A percentile compares a stretch with the other conserved stretches of the same genome.
These are phyloP conservation scores for Didymella glomerata DNA, from an alignment of 2,329 filamentous ascomycete species.

Conservation along the genomic window DNA sequence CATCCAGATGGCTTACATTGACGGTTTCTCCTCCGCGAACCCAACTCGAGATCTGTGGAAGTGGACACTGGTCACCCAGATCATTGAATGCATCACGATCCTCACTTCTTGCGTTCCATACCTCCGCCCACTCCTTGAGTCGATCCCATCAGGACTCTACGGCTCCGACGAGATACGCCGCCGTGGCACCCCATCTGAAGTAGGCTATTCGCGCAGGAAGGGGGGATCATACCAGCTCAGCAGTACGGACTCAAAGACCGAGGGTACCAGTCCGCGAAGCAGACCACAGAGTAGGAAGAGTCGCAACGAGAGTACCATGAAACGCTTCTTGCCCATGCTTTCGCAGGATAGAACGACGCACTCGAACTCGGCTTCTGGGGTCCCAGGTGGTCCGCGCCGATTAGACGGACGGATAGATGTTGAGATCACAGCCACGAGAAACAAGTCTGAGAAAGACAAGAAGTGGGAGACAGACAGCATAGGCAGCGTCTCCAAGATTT, in stretches of 20 bases:
- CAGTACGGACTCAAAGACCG: conserved; percentile 25
- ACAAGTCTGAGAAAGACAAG: conserved; percentile 27
- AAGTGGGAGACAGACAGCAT: conserved; percentile 48
- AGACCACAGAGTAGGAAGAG: conserved; percentile 29
- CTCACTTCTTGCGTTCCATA: conserved; percentile 49
- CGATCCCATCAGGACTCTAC: conserved; percentile 45
- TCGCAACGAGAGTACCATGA: conserved; percentile 33
- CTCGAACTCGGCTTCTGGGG: conserved; percentile 45
- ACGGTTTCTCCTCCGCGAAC: conserved; percentile 38
- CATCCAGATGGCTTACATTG: conserved; percentile 44
- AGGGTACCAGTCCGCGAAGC: conserved; percentile 15
- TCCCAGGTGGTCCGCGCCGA: conserved; percentile 44
- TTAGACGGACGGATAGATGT: conserved; percentile 45
- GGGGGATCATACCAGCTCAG: conserved; percentile 44
- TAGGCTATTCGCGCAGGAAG: conserved; percentile 41
- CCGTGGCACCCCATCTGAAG: conserved; percentile 41
- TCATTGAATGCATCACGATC: conserved; percentile 48
- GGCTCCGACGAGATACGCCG: conserved; percentile 45
- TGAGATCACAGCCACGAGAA: conserved; percentile 39
- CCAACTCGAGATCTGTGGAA: conserved; percentile 46
- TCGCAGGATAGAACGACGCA: conserved; percentile 40
- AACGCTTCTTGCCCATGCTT: conserved; percentile 43
- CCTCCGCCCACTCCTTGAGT: conserved; percentile 47
- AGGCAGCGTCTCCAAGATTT: conserved; percentile 45
- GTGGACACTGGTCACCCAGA: conserved; percentile 46